Evolutionary conservation across 805 yeast species (phyloP).

Genomic region (Pichia manshurica): DNA sequence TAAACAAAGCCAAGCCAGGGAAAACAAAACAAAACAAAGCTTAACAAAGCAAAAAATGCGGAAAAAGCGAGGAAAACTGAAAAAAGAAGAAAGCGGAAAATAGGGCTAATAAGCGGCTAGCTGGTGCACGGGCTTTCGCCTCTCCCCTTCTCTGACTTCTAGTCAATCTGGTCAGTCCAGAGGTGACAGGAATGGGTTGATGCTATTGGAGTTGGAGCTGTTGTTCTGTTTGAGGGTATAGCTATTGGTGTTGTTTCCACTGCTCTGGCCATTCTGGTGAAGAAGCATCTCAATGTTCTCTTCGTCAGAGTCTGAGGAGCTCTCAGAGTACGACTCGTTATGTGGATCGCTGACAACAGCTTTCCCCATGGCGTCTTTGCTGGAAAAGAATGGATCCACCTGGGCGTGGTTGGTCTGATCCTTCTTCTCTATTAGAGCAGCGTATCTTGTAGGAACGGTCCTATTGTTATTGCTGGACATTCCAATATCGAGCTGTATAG

Average conservation of each 20-base stretch:
- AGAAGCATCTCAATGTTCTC: slow-evolving; percentile 27
- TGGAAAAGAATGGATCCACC: slow-evolving; percentile 1
- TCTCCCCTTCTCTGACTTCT: neutral
- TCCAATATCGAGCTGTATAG: neutral
- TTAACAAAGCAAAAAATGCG: slow-evolving; percentile 1
- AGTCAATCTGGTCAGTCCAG: neutral
- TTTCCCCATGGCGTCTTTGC: neutral
- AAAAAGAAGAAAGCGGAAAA: neutral
- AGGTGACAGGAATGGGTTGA: slow-evolving; percentile 1
- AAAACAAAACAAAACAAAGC: slow-evolving; percentile 4
- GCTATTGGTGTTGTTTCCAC: too few relatives aligned
- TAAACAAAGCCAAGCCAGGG: neutral
- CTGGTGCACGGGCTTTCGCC: slow-evolving; percentile 2
- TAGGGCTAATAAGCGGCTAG: neutral
- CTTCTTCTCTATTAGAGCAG: slow-evolving; percentile 15
- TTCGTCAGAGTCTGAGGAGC: slow-evolving; percentile 28
- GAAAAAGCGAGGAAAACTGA: neutral
- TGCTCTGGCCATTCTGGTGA: slow-evolving; percentile 4
- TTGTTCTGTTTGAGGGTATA: neutral
- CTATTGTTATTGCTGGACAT: neutral
- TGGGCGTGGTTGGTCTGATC: slow-evolving; percentile 5
- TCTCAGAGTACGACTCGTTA: slow-evolving; percentile 15
- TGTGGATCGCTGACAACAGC: slow-evolving; percentile 11
- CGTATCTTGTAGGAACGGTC: slow-evolving; percentile 13
- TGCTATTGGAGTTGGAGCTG: neutral